phyloP scores from a whole-genome alignment of 192 early-diverging fungal genomes.

The Backusella macrospora region DNA sequence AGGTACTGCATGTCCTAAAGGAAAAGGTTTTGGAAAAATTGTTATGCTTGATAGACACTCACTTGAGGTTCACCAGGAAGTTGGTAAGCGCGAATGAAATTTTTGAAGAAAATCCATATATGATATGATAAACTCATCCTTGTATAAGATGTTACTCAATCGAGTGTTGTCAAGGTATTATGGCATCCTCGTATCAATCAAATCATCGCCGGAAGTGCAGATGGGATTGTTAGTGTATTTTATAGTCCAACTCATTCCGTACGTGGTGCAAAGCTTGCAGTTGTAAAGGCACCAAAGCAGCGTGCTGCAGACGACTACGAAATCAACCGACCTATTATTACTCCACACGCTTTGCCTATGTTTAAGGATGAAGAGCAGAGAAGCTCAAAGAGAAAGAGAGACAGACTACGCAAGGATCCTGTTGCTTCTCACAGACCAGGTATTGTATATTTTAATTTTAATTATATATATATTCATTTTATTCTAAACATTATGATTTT shows the following conservation, averaged over 20 bases:
- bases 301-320: constrained; percentile 65
- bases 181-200: constrained; percentile 91
- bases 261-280: constrained; percentile 75
- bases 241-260: constrained; percentile 72
- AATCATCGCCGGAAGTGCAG: constrained; percentile 75
- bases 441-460: constrained; percentile 26
- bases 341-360: constrained; percentile 87
- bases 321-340: constrained; percentile 76
- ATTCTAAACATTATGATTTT: background rate
- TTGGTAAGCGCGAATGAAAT: constrained; percentile 43
- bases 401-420: constrained; percentile 74
- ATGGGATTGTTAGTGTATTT: constrained; percentile 74
- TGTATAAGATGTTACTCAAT: constrained; percentile 43
- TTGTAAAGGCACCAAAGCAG: constrained; percentile 66
- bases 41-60: constrained; percentile 67
- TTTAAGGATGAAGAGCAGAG: constrained; percentile 74
- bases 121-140: background rate
- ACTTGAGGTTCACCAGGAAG: constrained; percentile 54
- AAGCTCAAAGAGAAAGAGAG: constrained; percentile 70
- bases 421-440: constrained; percentile 73
- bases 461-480: constrained; percentile 11
- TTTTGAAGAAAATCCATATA: background rate
- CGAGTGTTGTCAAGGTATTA: constrained; percentile 71
- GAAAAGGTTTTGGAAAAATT: constrained; percentile 65
- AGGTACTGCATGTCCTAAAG: constrained; percentile 71